Percentiles rank a stretch among this genome's conserved stretches.
phyloP scores from a whole-genome alignment of 139 green algal species.

The Micractinium sp. region DNA sequence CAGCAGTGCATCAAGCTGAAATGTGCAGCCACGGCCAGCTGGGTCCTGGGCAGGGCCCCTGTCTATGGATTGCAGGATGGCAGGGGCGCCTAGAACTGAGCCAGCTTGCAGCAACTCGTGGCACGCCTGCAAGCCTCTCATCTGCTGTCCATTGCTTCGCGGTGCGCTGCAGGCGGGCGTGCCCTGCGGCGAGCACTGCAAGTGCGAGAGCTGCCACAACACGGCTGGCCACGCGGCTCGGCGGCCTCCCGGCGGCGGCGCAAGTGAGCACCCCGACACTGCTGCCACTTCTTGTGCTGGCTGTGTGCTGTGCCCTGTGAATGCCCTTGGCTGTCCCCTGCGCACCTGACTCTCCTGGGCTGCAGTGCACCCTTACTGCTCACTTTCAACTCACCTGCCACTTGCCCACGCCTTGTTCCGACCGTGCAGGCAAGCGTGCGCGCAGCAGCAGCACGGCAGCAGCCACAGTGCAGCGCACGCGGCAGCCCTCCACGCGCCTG shows the following conservation, averaged over 20 bases:
- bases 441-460: neutral
- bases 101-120: neutral
- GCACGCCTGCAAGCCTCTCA: neutral
- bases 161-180: slow-evolving; percentile 74
- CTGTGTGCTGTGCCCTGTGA: neutral
- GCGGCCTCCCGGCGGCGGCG: slow-evolving; percentile 1
- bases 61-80: neutral
- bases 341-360: neutral
- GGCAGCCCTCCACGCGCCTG: neutral
- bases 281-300: neutral
- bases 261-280: neutral
- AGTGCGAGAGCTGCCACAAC: slow-evolving; percentile 84
- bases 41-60: neutral
- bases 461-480: neutral
- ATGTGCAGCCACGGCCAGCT: too few relatives aligned
- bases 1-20: too few relatives aligned
- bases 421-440: slow-evolving; percentile 14
- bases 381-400: neutral
- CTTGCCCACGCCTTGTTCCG: neutral
- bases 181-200: slow-evolving; percentile 86
- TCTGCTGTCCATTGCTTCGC: neutral
- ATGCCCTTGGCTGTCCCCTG: neutral
- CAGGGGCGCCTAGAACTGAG: neutral
- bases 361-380: neutral
- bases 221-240: neutral